Conservation (phyloP, 2,329 filamentous ascomycete genomes). For the Botryosphaeria dothidea region DNA sequence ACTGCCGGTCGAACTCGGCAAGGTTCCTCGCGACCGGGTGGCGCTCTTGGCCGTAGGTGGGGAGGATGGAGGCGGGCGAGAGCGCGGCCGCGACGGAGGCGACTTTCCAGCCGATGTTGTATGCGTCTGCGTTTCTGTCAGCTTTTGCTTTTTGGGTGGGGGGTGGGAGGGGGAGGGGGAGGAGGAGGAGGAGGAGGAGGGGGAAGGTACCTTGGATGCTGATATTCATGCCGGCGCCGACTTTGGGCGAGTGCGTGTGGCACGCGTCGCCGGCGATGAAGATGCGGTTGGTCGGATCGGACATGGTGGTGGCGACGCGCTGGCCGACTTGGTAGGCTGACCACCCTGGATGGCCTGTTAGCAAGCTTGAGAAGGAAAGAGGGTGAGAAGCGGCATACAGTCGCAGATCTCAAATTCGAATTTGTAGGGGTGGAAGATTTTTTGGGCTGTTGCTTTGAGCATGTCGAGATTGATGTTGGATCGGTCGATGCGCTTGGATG, state of each 20-base stretch:
- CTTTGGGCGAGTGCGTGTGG: slow-evolving; percentile 70
- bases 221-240: slow-evolving; percentile 67
- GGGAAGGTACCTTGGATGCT: slow-evolving; percentile 49
- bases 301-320: slow-evolving; percentile 64
- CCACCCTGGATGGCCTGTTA: slow-evolving; percentile 59
- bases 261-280: slow-evolving; percentile 70
- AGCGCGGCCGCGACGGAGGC: slow-evolving; percentile 28
- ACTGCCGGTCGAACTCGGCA: not conserved
- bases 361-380: not conserved
- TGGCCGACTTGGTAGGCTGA: slow-evolving; percentile 71
- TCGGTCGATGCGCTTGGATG: not conserved
- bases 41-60: not conserved
- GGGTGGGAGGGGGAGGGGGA: not conserved
- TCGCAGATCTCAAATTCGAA: slow-evolving; percentile 6
- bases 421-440: slow-evolving; percentile 51
- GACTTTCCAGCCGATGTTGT: slow-evolving; percentile 61
- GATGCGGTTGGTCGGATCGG: slow-evolving; percentile 43
- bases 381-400: not conserved
- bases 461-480: not conserved
- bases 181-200: not conserved
- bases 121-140: slow-evolving; percentile 46
- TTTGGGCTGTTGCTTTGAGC: slow-evolving; percentile 24
- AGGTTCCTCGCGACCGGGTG: not conserved
- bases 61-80: slow-evolving; percentile 35
- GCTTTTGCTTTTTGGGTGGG: not conserved